These are phyloP conservation scores for Boletales sp. DNA, from an alignment of 768 basidiomycete genomes.

Conservation along the genomic window DNA sequence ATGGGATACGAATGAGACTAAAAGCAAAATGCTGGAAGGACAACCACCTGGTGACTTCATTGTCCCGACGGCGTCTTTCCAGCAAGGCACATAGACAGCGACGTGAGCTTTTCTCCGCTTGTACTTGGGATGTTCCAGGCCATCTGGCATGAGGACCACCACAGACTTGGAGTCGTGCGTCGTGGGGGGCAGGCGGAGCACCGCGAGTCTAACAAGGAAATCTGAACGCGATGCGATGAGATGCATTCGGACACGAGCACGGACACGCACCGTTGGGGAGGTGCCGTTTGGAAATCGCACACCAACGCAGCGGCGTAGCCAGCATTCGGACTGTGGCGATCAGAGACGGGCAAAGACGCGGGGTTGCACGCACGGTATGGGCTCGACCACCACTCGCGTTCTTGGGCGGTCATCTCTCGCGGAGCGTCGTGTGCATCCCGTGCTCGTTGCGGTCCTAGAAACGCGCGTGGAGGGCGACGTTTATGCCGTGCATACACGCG, in stretches of 20 bases:
- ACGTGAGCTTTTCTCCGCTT: slow-evolving; percentile 42
- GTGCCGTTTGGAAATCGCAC: slow-evolving; percentile 44
- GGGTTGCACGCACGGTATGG: slow-evolving; percentile 58
- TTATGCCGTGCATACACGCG: slow-evolving; percentile 54
- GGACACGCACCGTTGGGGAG: slow-evolving; percentile 53
- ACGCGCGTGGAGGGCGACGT: slow-evolving; percentile 47
- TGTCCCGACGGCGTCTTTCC: slow-evolving; percentile 43
- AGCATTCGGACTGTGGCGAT: slow-evolving; percentile 63
- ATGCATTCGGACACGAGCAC: background rate
- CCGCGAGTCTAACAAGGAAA: slow-evolving; percentile 59
- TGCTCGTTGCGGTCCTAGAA: slow-evolving; percentile 26
- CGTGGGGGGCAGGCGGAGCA: slow-evolving; percentile 44
- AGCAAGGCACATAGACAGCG: slow-evolving; percentile 59
- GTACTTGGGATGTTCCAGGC: slow-evolving; percentile 64
- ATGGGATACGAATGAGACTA: background rate
- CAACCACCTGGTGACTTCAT: slow-evolving; percentile 37
- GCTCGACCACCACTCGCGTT: slow-evolving; percentile 67
- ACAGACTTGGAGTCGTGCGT: slow-evolving; percentile 25
- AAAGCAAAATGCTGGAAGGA: background rate
- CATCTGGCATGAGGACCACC: slow-evolving; percentile 47
- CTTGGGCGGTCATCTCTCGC: slow-evolving; percentile 59
- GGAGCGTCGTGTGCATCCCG: slow-evolving; percentile 33
- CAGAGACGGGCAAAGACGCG: background rate
- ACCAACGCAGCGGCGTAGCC: slow-evolving; percentile 57
- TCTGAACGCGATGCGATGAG: slow-evolving; percentile 37